These are phyloP conservation scores for Gossypium schwendimanii DNA, from an alignment of 441 rosid genomes.

Conservation along the genomic window DNA sequence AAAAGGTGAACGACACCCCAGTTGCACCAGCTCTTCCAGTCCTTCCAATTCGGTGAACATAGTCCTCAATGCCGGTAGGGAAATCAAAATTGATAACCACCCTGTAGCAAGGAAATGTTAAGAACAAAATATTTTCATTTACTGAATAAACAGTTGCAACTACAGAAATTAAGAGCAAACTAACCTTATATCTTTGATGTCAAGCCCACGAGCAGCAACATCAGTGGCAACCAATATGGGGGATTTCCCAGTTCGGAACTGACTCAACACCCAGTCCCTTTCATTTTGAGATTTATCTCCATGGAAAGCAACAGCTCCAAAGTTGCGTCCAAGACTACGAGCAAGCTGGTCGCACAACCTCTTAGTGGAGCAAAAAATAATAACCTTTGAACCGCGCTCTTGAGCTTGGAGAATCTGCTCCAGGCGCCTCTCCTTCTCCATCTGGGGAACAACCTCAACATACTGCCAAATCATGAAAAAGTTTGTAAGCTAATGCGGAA, in stretches of 20 bases:
- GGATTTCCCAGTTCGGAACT: constrained; percentile 72
- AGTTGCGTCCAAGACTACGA: constrained; percentile 67
- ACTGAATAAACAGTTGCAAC: neutral
- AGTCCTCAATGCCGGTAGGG: constrained; percentile 90
- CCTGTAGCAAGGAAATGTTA: constrained; percentile 33
- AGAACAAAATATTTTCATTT: neutral
- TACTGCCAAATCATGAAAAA: constrained; percentile 38
- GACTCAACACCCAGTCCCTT: constrained; percentile 91
- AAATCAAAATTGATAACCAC: constrained; percentile 90
- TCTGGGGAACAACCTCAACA: constrained; percentile 80
- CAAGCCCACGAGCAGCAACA: constrained; percentile 94
- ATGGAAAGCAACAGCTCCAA: constrained; percentile 86
- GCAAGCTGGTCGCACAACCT: constrained; percentile 87
- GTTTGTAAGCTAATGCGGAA: neutral
- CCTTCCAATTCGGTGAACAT: constrained; percentile 94
- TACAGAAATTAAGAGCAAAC: neutral
- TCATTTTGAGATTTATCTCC: constrained; percentile 95
- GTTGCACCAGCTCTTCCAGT: constrained; percentile 99
- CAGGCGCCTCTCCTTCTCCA: constrained; percentile 90
- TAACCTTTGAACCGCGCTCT: constrained; percentile 82
- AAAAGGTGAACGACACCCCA: constrained; percentile 83
- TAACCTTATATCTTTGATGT: constrained; percentile 86
- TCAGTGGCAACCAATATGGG: constrained; percentile 92
- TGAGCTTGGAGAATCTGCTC: constrained; percentile 84
- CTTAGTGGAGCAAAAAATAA: constrained; percentile 86